Evolutionary conservation across 2,329 filamentous ascomycete species (phyloP).

Genomic region (Lachnellula arida): DNA sequence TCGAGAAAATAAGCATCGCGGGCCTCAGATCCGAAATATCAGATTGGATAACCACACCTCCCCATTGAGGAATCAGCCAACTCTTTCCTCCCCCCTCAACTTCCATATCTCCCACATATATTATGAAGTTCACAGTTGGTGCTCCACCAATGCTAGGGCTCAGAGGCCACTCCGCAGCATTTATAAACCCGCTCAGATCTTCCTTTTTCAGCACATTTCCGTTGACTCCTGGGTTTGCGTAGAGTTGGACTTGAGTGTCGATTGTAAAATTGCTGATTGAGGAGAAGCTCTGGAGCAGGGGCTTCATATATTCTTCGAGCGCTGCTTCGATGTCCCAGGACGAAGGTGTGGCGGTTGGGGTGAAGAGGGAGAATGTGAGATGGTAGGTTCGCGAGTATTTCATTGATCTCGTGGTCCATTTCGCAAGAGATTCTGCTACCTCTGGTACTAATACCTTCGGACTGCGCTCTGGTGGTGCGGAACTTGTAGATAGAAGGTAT

Average conservation of each 20-base stretch:
- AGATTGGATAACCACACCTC: slow-evolving; percentile 59
- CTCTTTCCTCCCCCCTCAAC: slow-evolving; percentile 49
- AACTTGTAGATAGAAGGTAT: slow-evolving; percentile 60
- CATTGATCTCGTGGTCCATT: slow-evolving; percentile 76
- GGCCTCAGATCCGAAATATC: slow-evolving; percentile 66
- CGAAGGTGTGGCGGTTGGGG: slow-evolving; percentile 69
- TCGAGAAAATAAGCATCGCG: slow-evolving; percentile 83
- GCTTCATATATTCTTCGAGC: slow-evolving; percentile 73
- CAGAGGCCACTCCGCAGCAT: slow-evolving; percentile 95
- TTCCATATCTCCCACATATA: slow-evolving; percentile 68
- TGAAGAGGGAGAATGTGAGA: slow-evolving; percentile 92
- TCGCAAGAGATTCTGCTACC: slow-evolving; percentile 52
- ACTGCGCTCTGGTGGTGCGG: slow-evolving; percentile 45
- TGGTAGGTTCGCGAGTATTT: slow-evolving; percentile 95
- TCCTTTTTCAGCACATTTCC: slow-evolving; percentile 67
- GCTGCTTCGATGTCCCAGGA: slow-evolving; percentile 88
- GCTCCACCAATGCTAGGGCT: slow-evolving; percentile 90
- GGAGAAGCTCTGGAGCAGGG: slow-evolving; percentile 72
- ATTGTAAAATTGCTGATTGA: slow-evolving; percentile 93
- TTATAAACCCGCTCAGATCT: slow-evolving; percentile 90
- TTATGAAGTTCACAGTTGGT: slow-evolving; percentile 92
- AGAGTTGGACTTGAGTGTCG: slow-evolving; percentile 93
- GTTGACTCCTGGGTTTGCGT: slow-evolving; percentile 66
- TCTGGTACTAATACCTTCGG: slow-evolving; percentile 46
- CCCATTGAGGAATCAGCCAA: slow-evolving; percentile 97